Base-by-base conservation (phyloP, 1,284 basidiomycete species). In the Inonotus hispidus region DNA sequence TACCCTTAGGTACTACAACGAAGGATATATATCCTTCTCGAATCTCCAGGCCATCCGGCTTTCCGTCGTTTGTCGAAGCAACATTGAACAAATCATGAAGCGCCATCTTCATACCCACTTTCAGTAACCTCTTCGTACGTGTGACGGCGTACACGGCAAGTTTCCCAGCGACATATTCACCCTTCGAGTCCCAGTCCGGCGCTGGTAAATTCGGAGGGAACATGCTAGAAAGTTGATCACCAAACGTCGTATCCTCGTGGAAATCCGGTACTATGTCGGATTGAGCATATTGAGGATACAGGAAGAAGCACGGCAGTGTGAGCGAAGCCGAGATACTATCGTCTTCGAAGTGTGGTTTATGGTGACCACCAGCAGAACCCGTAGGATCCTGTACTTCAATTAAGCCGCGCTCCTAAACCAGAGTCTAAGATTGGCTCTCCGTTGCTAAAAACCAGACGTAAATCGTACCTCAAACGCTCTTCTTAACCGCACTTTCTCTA, bases 251-350 rank as follows among this genome's bases (percentile, higher is more conserved):
- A 66, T 90, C 83, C 72, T 98, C 95, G 68, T 88, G 82, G 75
- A 95, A 98, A 60, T 88, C 81, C 13, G 89, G 80, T 67, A 98
- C 91, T 62, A 95, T 80, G 74, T 99, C 95, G 53, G 93, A 92
- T 25, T 86, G 92, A 32, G 87, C 83, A 68, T 95, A 80, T 72
- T 93, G 88, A 1, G 97, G 97, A 72, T 98, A 98, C 63, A 98
- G 80, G 72, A 98, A 88, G 75, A 97, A 92, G 21, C 92, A 87
- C 3, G 96, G 95, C 70, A 97, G 77, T 62, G 96, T 77, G 56
- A 98, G 75, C 0, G 90, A 82, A 47, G 77, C 79, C 35, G 84
- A 70, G 75, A 89, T 77, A 68, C 67, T 6, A 68, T 84, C 75
- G 53, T 81, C 68, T 70, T 84, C 88, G 73, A 93, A 82, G 63